phyloP scores from a whole-genome alignment of 352 stramenopile genomes.

The Elongisporangium senticosum region DNA sequence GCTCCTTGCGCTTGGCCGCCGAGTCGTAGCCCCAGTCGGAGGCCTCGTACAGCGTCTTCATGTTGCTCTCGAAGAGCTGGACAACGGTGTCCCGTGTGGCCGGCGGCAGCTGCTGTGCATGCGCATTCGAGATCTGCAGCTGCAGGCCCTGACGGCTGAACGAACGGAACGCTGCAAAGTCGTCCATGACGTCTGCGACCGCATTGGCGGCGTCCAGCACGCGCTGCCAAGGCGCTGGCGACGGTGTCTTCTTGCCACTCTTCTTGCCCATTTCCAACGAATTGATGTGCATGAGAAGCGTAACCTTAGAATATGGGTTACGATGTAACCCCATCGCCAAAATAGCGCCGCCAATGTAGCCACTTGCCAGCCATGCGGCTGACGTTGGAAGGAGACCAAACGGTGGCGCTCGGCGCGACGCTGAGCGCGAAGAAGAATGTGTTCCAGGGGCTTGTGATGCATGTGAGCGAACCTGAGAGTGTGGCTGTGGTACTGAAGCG shows the following conservation, averaged over 20 bases:
- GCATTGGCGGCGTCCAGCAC: conserved; percentile 48
- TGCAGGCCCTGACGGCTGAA: conserved; percentile 49
- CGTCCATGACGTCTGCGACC: conserved; percentile 44
- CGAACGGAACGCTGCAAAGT: conserved; percentile 51
- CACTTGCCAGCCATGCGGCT: not conserved
- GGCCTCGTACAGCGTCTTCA: conserved; percentile 84
- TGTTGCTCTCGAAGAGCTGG: conserved; percentile 88
- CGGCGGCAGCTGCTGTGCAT: conserved; percentile 29
- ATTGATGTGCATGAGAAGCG: not conserved
- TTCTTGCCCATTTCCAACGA: conserved; percentile 20
- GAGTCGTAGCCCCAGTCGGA: conserved; percentile 90
- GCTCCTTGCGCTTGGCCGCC: conserved; percentile 70
- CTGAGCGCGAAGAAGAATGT: conserved; percentile 65
- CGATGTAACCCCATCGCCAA: conserved; percentile 6
- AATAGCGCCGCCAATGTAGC: not conserved
- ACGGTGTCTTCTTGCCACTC: conserved; percentile 8
- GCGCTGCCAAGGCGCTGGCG: not conserved
- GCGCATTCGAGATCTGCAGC: conserved; percentile 33
- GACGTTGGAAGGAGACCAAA: conserved; percentile 1
- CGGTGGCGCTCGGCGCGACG: conserved; percentile 30
- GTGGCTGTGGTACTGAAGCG: conserved; percentile 17
- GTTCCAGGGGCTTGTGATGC: conserved; percentile 61
- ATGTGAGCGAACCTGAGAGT: conserved; percentile 18
- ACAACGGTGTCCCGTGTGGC: conserved; percentile 34
- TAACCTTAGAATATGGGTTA: not conserved